Base-by-base conservation (phyloP, 1,284 basidiomycete genomes). In the Takashimella koratensis region DNA sequence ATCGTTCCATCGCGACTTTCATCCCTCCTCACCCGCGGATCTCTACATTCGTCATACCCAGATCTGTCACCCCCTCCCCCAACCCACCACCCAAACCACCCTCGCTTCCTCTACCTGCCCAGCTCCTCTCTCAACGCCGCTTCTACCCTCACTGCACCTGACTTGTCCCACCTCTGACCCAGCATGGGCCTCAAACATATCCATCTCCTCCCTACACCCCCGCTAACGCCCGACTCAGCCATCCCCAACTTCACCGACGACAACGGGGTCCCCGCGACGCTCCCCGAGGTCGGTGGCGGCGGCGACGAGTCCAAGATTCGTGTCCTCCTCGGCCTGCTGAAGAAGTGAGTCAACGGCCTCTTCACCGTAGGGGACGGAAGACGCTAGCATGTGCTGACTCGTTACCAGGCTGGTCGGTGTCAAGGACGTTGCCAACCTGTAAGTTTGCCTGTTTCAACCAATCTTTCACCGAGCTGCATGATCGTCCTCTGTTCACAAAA, bases 351-450 rank as follows among this genome's bases (percentile, higher is more conserved):
- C n/a, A 43, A 43, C 20, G 44, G 53, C 45, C 45, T 16, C 45
- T n/a, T n/a, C n/a, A n/a, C n/a, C n/a, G n/a, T n/a, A n/a, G n/a
- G n/a, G n/a, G n/a, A n/a, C n/a, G n/a, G n/a, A n/a, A n/a, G n/a
- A n/a, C n/a, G n/a, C n/a, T n/a, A n/a, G n/a, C n/a, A n/a, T n/a
- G n/a, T n/a, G n/a, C n/a, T n/a, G 40, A 21, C 13, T 24, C 26
- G 4, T 44, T 51, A 20, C 16, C 22, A 74, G 71, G 39, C 58
- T 76, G 26, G 71, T 74, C 45, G 70, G 90, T 13, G 90, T 93
- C 42, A 91, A 93, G 78, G 90, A 94, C 67, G 89, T 94, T 58
- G 90, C 90, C 58, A 81, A 89, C 30, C 88, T 94, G 90, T 92
- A 68, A 65, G 82, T 79, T n/a, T 61, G 36, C 43, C n/a, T n/a